Conservation (phyloP, 140 eudicot genomes). For the Stevia rebaudiana region DNA sequence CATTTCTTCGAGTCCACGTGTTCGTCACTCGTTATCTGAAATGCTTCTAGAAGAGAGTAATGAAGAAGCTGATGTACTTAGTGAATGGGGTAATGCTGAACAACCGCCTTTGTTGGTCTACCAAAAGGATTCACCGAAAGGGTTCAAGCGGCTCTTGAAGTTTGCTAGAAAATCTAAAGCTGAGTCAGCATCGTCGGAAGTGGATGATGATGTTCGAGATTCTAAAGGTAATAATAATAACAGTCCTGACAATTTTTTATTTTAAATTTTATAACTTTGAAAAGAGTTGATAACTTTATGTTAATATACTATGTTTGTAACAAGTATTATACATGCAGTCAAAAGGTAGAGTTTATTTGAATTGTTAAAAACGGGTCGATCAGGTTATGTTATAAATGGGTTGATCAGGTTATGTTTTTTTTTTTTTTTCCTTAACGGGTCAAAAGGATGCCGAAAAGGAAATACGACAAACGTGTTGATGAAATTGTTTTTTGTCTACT, state of each 20-base stretch:
- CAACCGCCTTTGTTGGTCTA: constrained; percentile 70
- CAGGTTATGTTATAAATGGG: not conserved
- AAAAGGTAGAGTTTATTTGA: constrained; percentile 37
- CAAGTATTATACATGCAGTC: constrained; percentile 35
- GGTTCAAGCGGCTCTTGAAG: constrained; percentile 77
- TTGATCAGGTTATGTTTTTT: not conserved
- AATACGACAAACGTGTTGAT: not conserved
- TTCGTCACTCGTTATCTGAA: constrained; percentile 81
- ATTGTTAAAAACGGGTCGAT: not conserved
- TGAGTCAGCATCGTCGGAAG: constrained; percentile 64
- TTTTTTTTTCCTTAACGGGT: not conserved
- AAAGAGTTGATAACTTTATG: not conserved
- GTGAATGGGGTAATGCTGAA: constrained; percentile 96
- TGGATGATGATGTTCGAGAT: constrained; percentile 66
- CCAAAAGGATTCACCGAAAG: constrained; percentile 90
- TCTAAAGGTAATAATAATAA: constrained; percentile 41
- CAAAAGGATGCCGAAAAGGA: not conserved
- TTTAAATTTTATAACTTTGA: not conserved
- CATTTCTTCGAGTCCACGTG: constrained; percentile 46
- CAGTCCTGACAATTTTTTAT: not conserved
- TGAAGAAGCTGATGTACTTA: constrained; percentile 42
- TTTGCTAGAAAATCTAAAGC: constrained; percentile 76
- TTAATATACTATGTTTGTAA: not conserved
- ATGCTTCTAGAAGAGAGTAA: constrained; percentile 84
- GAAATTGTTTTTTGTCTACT: not conserved